Evolutionary conservation across 2,329 filamentous ascomycete genomes (phyloP), one percentile per base, ranked within the genome.

Genomic region (Neofusicoccum parvum): DNA sequence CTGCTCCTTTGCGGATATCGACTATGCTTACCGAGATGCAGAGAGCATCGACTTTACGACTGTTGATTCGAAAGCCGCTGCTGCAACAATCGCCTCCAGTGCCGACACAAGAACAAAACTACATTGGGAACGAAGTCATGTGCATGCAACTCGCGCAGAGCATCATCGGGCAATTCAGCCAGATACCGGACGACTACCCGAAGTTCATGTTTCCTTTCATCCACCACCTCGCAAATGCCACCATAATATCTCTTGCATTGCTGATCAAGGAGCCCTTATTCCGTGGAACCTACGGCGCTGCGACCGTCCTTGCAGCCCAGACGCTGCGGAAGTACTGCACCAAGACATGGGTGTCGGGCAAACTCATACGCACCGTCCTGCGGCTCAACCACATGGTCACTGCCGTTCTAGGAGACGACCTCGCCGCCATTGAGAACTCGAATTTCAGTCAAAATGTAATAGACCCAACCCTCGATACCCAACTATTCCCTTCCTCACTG

Each of bases 121-220:
- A 23, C 46, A 27, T 49, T 11, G 46, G 46, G 1, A 49, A 49
- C 6, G 46, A 49, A 27, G 46, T 27, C 17, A 49, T 49, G 46
- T 49, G 46, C 46, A 49, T 49, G 27, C 46, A 49, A 10, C 46
- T 49, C 10, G 46, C 46, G 12, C 46, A 49, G 3, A 49, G 46
- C 46, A 49, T 49, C 46, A 49, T 49, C 17, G 14, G 46, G 17
- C 46, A 49, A 27, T 49, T 49, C 46, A 49, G 46, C 20, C 46
- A 49, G 27, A 49, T 49, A 49, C 46, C 46, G 1, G 46, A 49
- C 20, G 46, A 49, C 14, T 49, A 49, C 20, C 46, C 46, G 17
- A 49, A 49, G 11, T 49, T 49, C 46, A 49, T 49, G 46, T 49
- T 49, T n/a, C 46, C 46, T 17, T 49, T 49, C 46, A 49, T 49